phyloP scores from a whole-genome alignment of 345 rosid species.

The Sapria himalayana region DNA sequence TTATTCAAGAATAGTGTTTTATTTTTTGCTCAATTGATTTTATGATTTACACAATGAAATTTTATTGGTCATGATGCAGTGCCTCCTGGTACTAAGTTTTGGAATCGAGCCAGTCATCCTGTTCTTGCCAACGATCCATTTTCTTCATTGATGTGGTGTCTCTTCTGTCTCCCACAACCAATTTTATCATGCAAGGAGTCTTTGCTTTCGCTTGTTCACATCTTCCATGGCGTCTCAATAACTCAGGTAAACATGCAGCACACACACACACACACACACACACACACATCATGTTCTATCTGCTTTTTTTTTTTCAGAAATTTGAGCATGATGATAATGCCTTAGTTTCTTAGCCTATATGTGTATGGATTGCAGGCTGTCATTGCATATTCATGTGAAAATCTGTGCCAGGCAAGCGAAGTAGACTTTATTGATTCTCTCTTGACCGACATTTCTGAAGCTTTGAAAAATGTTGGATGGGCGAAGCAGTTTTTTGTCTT shows the following conservation, averaged over 20 bases:
- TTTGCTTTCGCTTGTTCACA: constrained; percentile 57
- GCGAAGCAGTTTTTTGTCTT: constrained; percentile 29
- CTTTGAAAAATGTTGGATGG: constrained; percentile 27
- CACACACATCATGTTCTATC: too few relatives aligned
- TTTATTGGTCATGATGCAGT: too few relatives aligned
- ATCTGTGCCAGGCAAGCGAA: constrained; percentile 13
- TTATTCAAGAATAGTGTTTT: too few relatives aligned
- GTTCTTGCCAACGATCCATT: constrained; percentile 75
- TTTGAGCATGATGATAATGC: background rate
- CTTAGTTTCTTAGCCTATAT: constrained; percentile 9
- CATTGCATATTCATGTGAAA: constrained; percentile 25
- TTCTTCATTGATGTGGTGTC: constrained; percentile 89
- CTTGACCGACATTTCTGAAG: constrained; percentile 29
- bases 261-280: too few relatives aligned
- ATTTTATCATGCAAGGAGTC: constrained; percentile 60
- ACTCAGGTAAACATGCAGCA: too few relatives aligned
- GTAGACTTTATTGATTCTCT: constrained; percentile 20
- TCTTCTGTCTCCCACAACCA: constrained; percentile 81
- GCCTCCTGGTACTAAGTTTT: constrained; percentile 34
- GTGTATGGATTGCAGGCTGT: constrained; percentile 44
- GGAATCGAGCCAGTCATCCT: constrained; percentile 68
- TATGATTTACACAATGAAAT: too few relatives aligned
- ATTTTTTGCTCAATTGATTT: too few relatives aligned
- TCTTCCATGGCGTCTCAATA: constrained; percentile 48
- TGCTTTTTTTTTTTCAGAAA: constrained; percentile 3